Conservation (phyloP, 2,329 filamentous ascomycete genomes). For the Trichoderma koningii region DNA sequence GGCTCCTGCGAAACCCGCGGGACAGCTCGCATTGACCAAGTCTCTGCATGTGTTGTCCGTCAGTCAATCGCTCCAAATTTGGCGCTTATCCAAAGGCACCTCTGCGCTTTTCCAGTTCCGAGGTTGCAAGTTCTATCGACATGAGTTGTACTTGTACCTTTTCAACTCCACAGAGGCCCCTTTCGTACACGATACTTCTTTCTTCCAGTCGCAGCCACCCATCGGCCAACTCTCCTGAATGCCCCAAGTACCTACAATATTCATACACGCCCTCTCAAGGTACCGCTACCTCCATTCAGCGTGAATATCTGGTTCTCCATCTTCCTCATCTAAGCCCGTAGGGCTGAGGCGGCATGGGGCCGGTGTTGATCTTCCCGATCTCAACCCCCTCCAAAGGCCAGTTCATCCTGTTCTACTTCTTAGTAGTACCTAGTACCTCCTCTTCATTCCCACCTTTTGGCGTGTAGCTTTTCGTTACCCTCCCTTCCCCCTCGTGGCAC, state of each 20-base stretch:
- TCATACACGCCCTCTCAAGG: conserved; percentile 12
- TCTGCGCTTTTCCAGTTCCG: neutral
- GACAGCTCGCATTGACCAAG: no score
- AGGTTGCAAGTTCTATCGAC: no score
- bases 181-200: conserved; percentile 25
- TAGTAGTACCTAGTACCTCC: no score
- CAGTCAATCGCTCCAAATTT: no score
- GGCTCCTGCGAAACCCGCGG: no score
- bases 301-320: neutral
- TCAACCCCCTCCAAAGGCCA: neutral
- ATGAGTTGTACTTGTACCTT: no score
- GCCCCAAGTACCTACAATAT: neutral
- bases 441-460: no score
- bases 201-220: neutral
- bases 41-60: no score
- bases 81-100: neutral
- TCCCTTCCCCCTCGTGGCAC: neutral
- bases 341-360: conserved; percentile 24
- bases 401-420: neutral
- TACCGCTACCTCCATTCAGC: neutral
- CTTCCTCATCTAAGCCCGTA: neutral
- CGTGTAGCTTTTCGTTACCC: no score
- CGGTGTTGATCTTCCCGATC: conserved; percentile 1
- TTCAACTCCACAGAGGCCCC: no score
- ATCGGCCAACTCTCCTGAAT: conserved; percentile 1